Percentiles rank a stretch among this genome's conserved stretches.
These are phyloP conservation scores for Cryptosporidium parvum DNA, from an alignment of 169 alveolate species.

Conservation along the genomic window DNA sequence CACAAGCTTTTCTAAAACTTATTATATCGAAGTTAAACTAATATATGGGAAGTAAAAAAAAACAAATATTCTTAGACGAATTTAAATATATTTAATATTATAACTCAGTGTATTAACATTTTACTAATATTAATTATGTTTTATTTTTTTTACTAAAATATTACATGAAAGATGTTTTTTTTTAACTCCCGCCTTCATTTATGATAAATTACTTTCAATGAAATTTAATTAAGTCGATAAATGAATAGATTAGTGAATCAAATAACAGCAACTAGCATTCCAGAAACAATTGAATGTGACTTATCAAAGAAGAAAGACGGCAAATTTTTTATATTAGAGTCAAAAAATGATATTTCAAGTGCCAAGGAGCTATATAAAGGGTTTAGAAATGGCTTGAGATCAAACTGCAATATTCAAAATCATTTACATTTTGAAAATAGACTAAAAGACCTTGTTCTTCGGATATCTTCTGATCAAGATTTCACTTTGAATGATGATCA, in stretches of 20 bases:
- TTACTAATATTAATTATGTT: not conserved
- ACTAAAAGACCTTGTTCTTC: constrained; percentile 7
- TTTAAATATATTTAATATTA: not conserved
- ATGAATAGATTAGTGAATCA: constrained; percentile 34
- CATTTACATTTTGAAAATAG: constrained; percentile 4
- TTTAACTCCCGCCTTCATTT: not conserved
- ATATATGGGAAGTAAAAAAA: not conserved
- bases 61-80: not conserved
- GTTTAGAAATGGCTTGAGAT: constrained; percentile 12
- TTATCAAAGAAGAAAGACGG: constrained; percentile 12
- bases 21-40: not conserved
- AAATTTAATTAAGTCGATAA: not conserved
- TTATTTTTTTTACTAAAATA: not conserved
- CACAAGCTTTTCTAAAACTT: not conserved
- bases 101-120: not conserved
- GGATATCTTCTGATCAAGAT: constrained; percentile 7
- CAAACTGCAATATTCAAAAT: constrained; percentile 26
- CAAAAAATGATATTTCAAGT: constrained; percentile 41
- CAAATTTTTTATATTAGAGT: constrained; percentile 38
- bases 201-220: not conserved
- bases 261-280: constrained; percentile 41
- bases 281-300: constrained; percentile 22
- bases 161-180: not conserved
- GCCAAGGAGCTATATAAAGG: constrained; percentile 20
- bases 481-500: constrained; percentile 2